phyloP scores from a whole-genome alignment of 768 basidiomycete species.

The Cytidiella melzeri region DNA sequence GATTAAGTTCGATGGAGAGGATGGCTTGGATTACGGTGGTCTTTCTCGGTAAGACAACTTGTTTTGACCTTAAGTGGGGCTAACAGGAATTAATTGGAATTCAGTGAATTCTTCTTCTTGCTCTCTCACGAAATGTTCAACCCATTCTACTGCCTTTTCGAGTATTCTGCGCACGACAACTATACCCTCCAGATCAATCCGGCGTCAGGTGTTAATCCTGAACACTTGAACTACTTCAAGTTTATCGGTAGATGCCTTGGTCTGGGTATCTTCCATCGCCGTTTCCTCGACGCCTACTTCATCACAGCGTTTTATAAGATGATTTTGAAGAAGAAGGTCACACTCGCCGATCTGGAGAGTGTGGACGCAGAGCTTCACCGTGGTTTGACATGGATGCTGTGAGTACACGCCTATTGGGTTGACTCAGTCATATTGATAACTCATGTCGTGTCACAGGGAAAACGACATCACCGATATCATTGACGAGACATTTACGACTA shows the following conservation, averaged over 20 bases:
- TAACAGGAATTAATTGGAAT: slow-evolving; percentile 3
- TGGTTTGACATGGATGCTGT: slow-evolving; percentile 99
- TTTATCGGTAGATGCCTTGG: slow-evolving; percentile 96
- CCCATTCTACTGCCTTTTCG: slow-evolving; percentile 99
- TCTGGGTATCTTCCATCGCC: slow-evolving; percentile 96
- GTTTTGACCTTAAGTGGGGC: background rate
- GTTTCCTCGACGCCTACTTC: slow-evolving; percentile 99
- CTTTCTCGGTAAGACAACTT: slow-evolving; percentile 82
- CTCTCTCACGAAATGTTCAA: slow-evolving; percentile 99
- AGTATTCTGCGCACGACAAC: slow-evolving; percentile 99
- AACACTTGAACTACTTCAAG: slow-evolving; percentile 99
- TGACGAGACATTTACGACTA: slow-evolving; percentile 95
- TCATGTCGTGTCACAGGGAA: slow-evolving; percentile 48
- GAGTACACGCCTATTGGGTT: slow-evolving; percentile 27
- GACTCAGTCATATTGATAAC: background rate
- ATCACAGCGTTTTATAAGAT: slow-evolving; percentile 99
- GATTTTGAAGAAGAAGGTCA: slow-evolving; percentile 98
- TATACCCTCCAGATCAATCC: slow-evolving; percentile 99
- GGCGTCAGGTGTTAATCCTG: slow-evolving; percentile 95
- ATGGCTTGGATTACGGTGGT: slow-evolving; percentile 98
- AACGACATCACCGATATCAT: slow-evolving; percentile 98
- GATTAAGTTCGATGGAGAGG: slow-evolving; percentile 99
- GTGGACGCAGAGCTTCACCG: slow-evolving; percentile 94
- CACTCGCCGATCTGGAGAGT: slow-evolving; percentile 87
- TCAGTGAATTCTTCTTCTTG: slow-evolving; percentile 99